Conservation (phyloP, 2,329 filamentous ascomycete species). For the Chrysoporthe cubensis region DNA sequence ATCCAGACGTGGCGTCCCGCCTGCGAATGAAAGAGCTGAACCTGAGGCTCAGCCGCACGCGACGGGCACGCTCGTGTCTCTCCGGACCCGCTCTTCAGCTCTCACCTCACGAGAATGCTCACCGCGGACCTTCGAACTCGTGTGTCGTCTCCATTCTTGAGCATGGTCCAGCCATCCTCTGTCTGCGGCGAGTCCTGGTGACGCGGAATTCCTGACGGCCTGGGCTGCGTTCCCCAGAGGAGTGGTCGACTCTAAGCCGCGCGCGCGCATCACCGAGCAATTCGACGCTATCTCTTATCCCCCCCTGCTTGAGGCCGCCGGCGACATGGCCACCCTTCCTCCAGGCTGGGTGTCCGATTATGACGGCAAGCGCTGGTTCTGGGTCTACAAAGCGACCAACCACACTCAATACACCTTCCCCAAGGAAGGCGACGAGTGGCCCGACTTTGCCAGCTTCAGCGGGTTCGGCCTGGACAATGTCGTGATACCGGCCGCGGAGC, state of each 20-base stretch:
- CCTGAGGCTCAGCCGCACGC: background rate
- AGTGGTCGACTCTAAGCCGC: too few relatives aligned
- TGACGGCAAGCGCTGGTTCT: slow-evolving; percentile 62
- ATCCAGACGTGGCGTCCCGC: background rate
- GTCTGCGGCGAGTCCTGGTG: too few relatives aligned
- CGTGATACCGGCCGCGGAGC: slow-evolving; percentile 40
- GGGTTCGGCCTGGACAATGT: slow-evolving; percentile 33
- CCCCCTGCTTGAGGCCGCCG: too few relatives aligned
- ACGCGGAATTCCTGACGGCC: too few relatives aligned
- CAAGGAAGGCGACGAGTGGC: slow-evolving; percentile 61
- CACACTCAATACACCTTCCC: slow-evolving; percentile 61
- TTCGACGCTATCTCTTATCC: too few relatives aligned
- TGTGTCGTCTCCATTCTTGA: background rate
- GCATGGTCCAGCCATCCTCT: too few relatives aligned
- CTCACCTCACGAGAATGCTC: background rate
- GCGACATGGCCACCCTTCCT: slow-evolving; percentile 49
- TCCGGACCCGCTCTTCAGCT: background rate
- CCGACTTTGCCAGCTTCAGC: slow-evolving; percentile 46
- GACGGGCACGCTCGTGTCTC: background rate
- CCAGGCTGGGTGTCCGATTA: slow-evolving; percentile 62
- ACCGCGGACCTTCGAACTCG: background rate
- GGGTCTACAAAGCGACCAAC: slow-evolving; percentile 58
- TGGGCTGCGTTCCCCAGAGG: too few relatives aligned
- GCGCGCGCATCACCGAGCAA: too few relatives aligned
- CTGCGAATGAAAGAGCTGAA: slow-evolving; percentile 1